These are phyloP conservation scores for Cystobasidiaceae sp. DNA, from an alignment of 1,284 basidiomycete genomes.

Conservation along the genomic window DNA sequence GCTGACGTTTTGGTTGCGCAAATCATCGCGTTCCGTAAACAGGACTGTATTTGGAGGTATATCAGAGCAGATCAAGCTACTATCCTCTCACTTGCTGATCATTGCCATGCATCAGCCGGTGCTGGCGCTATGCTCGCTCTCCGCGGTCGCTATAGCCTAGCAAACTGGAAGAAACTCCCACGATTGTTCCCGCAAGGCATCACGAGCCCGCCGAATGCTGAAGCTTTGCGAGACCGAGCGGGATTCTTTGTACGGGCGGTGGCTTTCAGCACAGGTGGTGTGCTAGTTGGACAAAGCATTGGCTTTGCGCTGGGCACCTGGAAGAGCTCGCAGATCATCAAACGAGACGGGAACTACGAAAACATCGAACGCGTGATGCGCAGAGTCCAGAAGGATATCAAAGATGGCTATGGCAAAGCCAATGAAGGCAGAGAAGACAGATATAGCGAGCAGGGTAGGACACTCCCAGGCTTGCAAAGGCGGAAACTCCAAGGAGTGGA, in stretches of 20 bases:
- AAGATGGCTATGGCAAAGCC: slow-evolving; percentile 19
- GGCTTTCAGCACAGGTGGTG: slow-evolving; percentile 17
- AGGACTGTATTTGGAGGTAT: no score
- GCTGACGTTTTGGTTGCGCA: no score
- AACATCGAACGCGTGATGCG: slow-evolving; percentile 27
- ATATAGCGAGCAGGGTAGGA: slow-evolving; percentile 3
- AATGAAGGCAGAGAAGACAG: slow-evolving; percentile 5
- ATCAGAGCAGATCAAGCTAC: no score
- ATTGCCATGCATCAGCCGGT: slow-evolving; percentile 19
- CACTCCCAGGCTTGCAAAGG: slow-evolving; percentile 1
- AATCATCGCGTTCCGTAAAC: no score
- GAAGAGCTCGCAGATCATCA: slow-evolving; percentile 13
- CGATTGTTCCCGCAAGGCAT: slow-evolving; percentile 17
- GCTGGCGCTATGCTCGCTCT: slow-evolving; percentile 21
- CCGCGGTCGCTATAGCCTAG: slow-evolving; percentile 8
- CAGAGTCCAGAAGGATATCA: slow-evolving; percentile 28
- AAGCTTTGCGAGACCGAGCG: slow-evolving; percentile 13
- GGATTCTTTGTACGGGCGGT: slow-evolving; percentile 5
- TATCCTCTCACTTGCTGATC: no score
- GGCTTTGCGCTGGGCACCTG: slow-evolving; percentile 24
- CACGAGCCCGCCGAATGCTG: background rate
- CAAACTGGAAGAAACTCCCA: slow-evolving; percentile 25
- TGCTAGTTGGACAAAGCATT: slow-evolving; percentile 19
- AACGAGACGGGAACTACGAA: slow-evolving; percentile 27
- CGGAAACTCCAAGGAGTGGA: slow-evolving; percentile 9